Evolutionary conservation across 179 eudicot species (phyloP), one percentile per base, ranked within the genome.

Genomic region (Nepenthes alata): DNA sequence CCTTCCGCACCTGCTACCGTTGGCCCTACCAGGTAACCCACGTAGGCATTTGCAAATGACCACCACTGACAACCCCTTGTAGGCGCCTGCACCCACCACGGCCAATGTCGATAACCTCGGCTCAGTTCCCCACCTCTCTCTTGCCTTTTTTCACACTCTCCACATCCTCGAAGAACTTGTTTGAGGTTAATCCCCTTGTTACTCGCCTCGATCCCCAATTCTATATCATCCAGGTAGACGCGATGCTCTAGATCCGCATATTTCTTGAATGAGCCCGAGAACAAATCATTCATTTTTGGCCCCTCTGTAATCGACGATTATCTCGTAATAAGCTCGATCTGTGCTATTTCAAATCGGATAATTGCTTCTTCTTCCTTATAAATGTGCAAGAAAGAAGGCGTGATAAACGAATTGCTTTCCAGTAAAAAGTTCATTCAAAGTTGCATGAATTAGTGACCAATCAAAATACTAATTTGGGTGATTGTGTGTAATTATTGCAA

Each of bases 71-170:
- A 25, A 25, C 25, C 25, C 25, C 25, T 25, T 25, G 25, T 25
- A 25, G 25, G 25, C 25, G 25, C 1, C 1, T 1, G 25, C 25
- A 25, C 0, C 25, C 1, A 25, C 25, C 25, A 25, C 1, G 25
- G 25, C 25, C 25, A 25, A 25, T 25, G 25, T 1, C 25, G 25
- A 25, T 25, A 25, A 25, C 25, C 25, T 25, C 25, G 25, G 0
- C 25, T 25, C 25, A 0, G 25, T 63, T 79, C 61, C 82, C 94
- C 1, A 91, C 91, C 47, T 75, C 94, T 16, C 67, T 74, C 88
- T 88, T 84, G 68, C 88, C 96, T 5, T 70, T 73, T 62, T 91
- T 88, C 5, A 85, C 87, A 37, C 67, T 76, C 65, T 88, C 97
- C 12, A 91, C 91, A 34, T 85, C 96, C 13, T 74, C 81, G 54